These are phyloP conservation scores for Pyrrhoderma noxium DNA, from an alignment of 1,284 basidiomycete genomes.

Conservation along the genomic window DNA sequence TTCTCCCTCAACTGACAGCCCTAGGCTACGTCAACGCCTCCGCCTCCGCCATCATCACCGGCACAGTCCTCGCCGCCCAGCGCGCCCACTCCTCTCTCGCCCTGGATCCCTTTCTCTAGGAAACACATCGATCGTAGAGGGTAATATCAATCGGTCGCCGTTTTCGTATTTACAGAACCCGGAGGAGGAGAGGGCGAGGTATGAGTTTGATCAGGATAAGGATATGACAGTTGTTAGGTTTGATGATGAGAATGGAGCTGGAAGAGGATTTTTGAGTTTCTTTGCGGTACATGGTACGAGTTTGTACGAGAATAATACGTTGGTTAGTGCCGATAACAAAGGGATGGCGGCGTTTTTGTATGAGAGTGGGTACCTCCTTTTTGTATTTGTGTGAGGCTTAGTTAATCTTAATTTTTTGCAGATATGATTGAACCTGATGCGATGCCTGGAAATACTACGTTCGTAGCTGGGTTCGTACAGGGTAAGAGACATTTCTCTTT, in stretches of 20 bases:
- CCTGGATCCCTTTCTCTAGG: conserved; percentile 52
- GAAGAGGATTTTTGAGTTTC: conserved; percentile 65
- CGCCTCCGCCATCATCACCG: conserved; percentile 62
- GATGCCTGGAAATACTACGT: conserved; percentile 62
- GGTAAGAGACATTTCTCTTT: conserved; percentile 32
- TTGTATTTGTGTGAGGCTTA: not conserved
- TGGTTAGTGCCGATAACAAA: conserved; percentile 73
- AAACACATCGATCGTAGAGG: conserved; percentile 59
- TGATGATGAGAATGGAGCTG: conserved; percentile 46
- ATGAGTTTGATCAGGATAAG: conserved; percentile 67
- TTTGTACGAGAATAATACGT: conserved; percentile 73
- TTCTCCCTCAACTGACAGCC: conserved; percentile 71
- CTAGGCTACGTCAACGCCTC: conserved; percentile 66
- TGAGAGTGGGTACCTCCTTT: conserved; percentile 40
- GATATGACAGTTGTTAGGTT: conserved; percentile 61
- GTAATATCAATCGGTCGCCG: conserved; percentile 69
- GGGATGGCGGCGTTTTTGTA: conserved; percentile 77
- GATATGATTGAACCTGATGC: conserved; percentile 54
- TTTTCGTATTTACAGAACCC: conserved; percentile 71
- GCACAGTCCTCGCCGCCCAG: conserved; percentile 61
- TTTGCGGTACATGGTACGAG: conserved; percentile 80
- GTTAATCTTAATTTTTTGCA: conserved; percentile 22
- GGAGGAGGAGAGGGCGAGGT: conserved; percentile 53
- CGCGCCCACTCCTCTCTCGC: conserved; percentile 60
- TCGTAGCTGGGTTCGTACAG: conserved; percentile 73